Evolutionary conservation across 2,329 filamentous ascomycete genomes (phyloP).

Genomic region (Knoxdaviesia proteae): DNA sequence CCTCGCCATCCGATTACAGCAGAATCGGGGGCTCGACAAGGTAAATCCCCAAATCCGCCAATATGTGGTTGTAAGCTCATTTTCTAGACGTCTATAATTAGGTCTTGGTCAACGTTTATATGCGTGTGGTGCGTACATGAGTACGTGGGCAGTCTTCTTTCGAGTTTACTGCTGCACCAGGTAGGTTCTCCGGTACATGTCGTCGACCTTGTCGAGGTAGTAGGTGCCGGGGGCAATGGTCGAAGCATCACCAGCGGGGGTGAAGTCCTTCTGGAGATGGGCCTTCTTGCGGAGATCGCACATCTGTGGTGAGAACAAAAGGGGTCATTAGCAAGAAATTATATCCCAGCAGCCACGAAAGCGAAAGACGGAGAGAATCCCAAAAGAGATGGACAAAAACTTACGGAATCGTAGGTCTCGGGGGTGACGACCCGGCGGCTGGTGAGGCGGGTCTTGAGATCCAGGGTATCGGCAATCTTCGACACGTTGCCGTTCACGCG

Average conservation of each 20-base stretch:
- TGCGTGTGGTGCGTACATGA: too few relatives aligned
- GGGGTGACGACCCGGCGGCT: slow-evolving; percentile 46
- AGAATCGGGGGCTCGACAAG: too few relatives aligned
- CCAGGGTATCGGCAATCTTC: slow-evolving; percentile 42
- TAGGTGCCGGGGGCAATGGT: slow-evolving; percentile 49
- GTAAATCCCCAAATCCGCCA: too few relatives aligned
- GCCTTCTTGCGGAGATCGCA: slow-evolving; percentile 66
- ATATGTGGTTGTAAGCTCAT: too few relatives aligned
- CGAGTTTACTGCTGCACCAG: slow-evolving; percentile 43
- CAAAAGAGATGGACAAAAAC: slow-evolving; percentile 11
- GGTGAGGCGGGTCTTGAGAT: slow-evolving; percentile 48
- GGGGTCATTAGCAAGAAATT: neutral
- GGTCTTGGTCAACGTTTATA: too few relatives aligned
- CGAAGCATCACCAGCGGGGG: slow-evolving; percentile 44
- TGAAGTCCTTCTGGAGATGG: slow-evolving; percentile 63
- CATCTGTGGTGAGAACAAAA: slow-evolving; percentile 27
- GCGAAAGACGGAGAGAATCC: slow-evolving; percentile 7
- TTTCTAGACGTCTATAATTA: too few relatives aligned
- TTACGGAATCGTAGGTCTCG: slow-evolving; percentile 52
- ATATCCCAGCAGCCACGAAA: neutral
- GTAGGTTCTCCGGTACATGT: slow-evolving; percentile 72
- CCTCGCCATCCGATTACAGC: too few relatives aligned
- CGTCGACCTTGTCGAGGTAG: slow-evolving; percentile 62
- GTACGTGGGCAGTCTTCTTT: too few relatives aligned
- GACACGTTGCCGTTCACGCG: slow-evolving; percentile 52